These are phyloP conservation scores for Lithospermum erythrorhizon DNA, from an alignment of 257 asterid genomes.

Conservation along the genomic window DNA sequence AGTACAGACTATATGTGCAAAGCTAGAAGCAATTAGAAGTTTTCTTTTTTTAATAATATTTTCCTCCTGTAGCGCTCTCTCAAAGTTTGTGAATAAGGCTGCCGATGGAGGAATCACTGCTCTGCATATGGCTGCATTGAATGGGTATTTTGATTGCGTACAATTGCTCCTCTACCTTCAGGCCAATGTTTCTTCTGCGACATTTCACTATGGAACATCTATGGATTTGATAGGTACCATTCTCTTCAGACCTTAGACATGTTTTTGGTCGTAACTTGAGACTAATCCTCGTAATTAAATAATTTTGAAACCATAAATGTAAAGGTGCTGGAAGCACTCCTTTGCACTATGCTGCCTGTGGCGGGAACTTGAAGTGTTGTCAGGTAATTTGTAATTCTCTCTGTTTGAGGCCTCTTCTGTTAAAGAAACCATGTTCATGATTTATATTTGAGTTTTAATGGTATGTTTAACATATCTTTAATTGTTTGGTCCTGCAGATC, in stretches of 20 bases:
- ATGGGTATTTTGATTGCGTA: slow-evolving; percentile 91
- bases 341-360: slow-evolving; percentile 97
- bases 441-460: no score
- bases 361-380: slow-evolving; percentile 94
- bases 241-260: slow-evolving; percentile 1
- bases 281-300: slow-evolving; percentile 1
- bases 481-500: slow-evolving; percentile 35
- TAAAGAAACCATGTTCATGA: no score
- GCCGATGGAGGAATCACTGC: slow-evolving; percentile 99
- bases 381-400: slow-evolving; percentile 39
- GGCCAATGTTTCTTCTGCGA: slow-evolving; percentile 67
- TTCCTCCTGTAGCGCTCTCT: slow-evolving; percentile 46
- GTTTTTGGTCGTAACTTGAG: no score
- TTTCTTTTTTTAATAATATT: no score
- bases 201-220: slow-evolving; percentile 93
- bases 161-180: slow-evolving; percentile 90
- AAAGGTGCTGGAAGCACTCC: slow-evolving; percentile 98
- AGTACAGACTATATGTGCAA: no score
- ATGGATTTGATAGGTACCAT: slow-evolving; percentile 82
- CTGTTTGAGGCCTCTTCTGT: no score
- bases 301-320: not conserved
- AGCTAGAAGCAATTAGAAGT: no score
- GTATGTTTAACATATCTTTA: no score
- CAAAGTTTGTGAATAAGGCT: slow-evolving; percentile 81
- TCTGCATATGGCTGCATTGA: slow-evolving; percentile 96